phyloP scores from a whole-genome alignment of 148 eudicot genomes.

The Linanthus parryae region DNA sequence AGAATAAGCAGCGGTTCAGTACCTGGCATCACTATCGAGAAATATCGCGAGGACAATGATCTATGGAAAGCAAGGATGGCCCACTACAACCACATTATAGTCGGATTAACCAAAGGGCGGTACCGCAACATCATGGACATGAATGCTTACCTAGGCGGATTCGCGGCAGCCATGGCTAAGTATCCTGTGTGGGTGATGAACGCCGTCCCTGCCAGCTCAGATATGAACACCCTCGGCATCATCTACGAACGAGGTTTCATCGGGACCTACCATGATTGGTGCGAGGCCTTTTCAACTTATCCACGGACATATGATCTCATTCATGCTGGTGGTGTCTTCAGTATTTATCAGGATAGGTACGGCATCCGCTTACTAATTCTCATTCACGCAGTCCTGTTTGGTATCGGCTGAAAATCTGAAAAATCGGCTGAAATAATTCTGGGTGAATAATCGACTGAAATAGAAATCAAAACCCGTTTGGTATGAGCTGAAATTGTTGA shows the following conservation, averaged over 20 bases:
- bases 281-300: slow-evolving; percentile 88
- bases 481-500: too few species aligned
- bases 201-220: slow-evolving; percentile 60
- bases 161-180: slow-evolving; percentile 69
- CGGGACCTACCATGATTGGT: slow-evolving; percentile 89
- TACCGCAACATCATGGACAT: slow-evolving; percentile 84
- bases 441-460: too few species aligned
- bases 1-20: slow-evolving; percentile 53
- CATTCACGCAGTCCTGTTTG: too few species aligned
- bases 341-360: slow-evolving; percentile 75
- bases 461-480: too few species aligned
- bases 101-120: slow-evolving; percentile 42
- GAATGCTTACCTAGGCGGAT: slow-evolving; percentile 89
- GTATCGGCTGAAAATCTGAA: too few species aligned
- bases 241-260: slow-evolving; percentile 84
- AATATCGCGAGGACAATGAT: slow-evolving; percentile 55
- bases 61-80: slow-evolving; percentile 61
- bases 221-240: slow-evolving; percentile 62
- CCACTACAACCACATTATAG: slow-evolving; percentile 43
- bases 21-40: slow-evolving; percentile 46
- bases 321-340: slow-evolving; percentile 72
- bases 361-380: too few species aligned
- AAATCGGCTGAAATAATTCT: too few species aligned
- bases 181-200: slow-evolving; percentile 99
- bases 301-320: slow-evolving; percentile 93